These are phyloP conservation scores for Solanum pinnatisectum DNA, from an alignment of 257 asterid species.

Conservation along the genomic window DNA sequence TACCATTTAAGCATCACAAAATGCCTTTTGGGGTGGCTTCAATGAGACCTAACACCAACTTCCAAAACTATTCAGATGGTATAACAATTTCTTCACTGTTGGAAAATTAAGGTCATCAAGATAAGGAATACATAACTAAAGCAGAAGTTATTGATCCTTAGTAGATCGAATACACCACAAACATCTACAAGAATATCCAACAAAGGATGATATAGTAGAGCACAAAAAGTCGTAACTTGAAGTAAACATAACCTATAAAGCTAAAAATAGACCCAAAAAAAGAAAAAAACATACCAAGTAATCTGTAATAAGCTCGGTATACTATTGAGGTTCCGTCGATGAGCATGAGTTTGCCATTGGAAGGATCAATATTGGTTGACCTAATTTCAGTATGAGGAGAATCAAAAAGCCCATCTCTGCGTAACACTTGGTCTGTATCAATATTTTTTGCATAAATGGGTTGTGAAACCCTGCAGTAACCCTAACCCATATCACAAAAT, in stretches of 20 bases:
- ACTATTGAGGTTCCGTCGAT: slow-evolving; percentile 86
- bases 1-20: neutral
- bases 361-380: slow-evolving; percentile 17
- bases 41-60: neutral
- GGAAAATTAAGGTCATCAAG: neutral
- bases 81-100: neutral
- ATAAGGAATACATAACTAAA: neutral
- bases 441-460: slow-evolving; percentile 15
- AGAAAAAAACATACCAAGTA: slow-evolving; percentile 60
- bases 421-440: slow-evolving; percentile 23
- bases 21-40: neutral
- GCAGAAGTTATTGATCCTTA: neutral
- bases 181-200: neutral
- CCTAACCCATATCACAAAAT: slow-evolving; percentile 21
- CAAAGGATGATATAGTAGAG: neutral
- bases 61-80: neutral
- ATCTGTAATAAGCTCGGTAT: slow-evolving; percentile 85
- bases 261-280: neutral
- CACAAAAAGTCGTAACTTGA: neutral
- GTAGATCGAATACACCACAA: neutral
- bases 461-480: slow-evolving; percentile 10
- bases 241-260: neutral
- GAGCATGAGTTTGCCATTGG: slow-evolving; percentile 86
- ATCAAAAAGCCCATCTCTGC: slow-evolving; percentile 17
- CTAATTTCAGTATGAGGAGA: slow-evolving; percentile 24